A percentile compares a stretch with the other conserved stretches of the same genome.
Evolutionary conservation across 2,329 filamentous ascomycete species (phyloP).

Genomic region (Diaporthe vaccinii): DNA sequence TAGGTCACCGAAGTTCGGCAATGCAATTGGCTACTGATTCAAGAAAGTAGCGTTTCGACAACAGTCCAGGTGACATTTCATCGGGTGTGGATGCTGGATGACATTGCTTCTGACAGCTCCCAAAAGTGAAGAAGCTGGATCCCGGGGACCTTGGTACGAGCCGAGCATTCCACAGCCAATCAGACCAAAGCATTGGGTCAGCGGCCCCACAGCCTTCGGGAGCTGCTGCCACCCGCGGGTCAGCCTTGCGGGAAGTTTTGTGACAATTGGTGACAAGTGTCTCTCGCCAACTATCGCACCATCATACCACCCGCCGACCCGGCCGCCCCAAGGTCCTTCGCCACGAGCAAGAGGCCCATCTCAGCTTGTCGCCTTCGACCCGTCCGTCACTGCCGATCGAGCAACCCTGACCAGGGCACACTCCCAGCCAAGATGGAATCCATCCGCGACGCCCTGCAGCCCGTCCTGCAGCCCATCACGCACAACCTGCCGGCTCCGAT

Average conservation of each 20-base stretch:
- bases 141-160: background rate
- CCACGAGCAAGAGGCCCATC: constrained; percentile 2
- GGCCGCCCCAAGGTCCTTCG: background rate
- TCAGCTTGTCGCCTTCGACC: background rate
- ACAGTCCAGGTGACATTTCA: too few relatives aligned
- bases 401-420: background rate
- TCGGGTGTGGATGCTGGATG: background rate
- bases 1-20: too few relatives aligned
- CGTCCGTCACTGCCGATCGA: background rate
- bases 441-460: constrained; percentile 72
- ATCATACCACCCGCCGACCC: constrained; percentile 13
- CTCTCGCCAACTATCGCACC: background rate
- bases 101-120: background rate
- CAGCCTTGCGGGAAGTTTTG: constrained; percentile 1
- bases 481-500: constrained; percentile 81
- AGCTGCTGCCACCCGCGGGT: background rate
- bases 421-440: constrained; percentile 67
- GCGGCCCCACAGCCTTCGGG: constrained; percentile 13
- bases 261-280: background rate
- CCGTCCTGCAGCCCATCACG: constrained; percentile 80
- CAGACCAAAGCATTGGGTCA: background rate
- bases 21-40: background rate
- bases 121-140: background rate
- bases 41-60: too few relatives aligned
- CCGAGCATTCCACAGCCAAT: background rate